Base-by-base conservation (phyloP, 352 stramenopile genomes). In the Phytophthora ohioensis region DNA sequence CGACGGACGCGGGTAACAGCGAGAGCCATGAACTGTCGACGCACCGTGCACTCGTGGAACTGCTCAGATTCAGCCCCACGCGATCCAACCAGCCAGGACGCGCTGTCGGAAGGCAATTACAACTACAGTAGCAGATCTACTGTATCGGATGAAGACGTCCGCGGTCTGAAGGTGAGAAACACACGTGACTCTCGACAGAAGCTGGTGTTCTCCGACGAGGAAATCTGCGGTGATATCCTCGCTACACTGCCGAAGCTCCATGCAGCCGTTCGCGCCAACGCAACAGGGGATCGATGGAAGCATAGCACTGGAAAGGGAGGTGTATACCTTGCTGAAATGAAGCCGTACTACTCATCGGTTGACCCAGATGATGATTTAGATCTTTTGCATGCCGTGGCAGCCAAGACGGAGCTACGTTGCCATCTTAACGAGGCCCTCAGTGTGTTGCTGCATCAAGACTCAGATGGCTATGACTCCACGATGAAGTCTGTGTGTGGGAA, bases 381-480 rank as follows among this genome's bases (percentile, higher is more conserved):
- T 39, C 65, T 91, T 46, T 61, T 85, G 13, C 75, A 91, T 47
- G 81, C 79, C 0, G 45, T 85, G 2, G 70, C 86, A 36, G 80
- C 80, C 53, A 88, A 85, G 52, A 81, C 73, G 1, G 79, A 85
- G 69, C 66, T 92, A 15, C 68, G 62, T 0, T 90, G 79, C 59
- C 82, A 90, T 62, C 48, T 92, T 52, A 90, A 92, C 45, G 84
- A 92, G 32, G 79, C 85, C 21, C 59, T 91, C 38, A 91, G 80
- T 52, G 81, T 91, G 49, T 45, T 91, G 38, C 47, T 86, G 11
- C 73, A 85, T 38, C 71, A 72, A 31, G 69, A 89, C 15, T 80
- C 81, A 48, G 52, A 71, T 15, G 67, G 66, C 34, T 89, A 86
- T 45, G 71, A 84, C 34, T 66, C 73, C 27, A 83, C 81, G 9